Conservation (phyloP, 2,329 filamentous ascomycete species). For the Hypoxylon sp. region DNA sequence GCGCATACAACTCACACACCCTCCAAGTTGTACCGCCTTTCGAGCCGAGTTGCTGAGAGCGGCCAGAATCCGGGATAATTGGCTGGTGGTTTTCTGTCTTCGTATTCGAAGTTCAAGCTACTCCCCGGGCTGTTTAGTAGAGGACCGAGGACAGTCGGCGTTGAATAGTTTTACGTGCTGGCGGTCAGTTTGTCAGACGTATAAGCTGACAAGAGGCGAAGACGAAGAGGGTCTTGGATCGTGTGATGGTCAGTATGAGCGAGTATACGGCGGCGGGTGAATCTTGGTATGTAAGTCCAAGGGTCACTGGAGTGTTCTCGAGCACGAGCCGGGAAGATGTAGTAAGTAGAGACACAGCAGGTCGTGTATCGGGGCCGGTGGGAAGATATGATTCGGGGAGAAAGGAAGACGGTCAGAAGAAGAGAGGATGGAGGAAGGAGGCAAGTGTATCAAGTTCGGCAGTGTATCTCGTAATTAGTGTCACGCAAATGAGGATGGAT, state of each 20-base stretch:
- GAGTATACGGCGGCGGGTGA: conserved; percentile 21
- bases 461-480: conserved; percentile 27
- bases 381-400: conserved; percentile 34
- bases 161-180: conserved; percentile 30
- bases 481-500: conserved; percentile 23
- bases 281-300: conserved; percentile 25
- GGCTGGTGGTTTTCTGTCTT: conserved; percentile 27
- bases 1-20: conserved; percentile 38
- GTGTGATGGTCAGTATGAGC: conserved; percentile 28
- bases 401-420: conserved; percentile 9
- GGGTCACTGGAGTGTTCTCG: conserved; percentile 18
- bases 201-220: conserved; percentile 33
- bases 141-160: neutral
- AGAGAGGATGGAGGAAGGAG: conserved; percentile 26
- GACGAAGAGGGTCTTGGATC: conserved; percentile 12
- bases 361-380: conserved; percentile 22
- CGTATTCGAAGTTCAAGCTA: conserved; percentile 18
- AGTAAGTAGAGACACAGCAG: conserved; percentile 31
- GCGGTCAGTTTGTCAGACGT: conserved; percentile 29
- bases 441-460: too few relatives aligned
- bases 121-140: conserved; percentile 16
- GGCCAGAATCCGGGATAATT: conserved; percentile 38
- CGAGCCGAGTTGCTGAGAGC: conserved; percentile 34
- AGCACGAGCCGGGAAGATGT: conserved; percentile 13
- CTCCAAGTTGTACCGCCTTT: conserved; percentile 33